These are phyloP conservation scores for Cytospora schulzeri DNA, from an alignment of 2,329 filamentous ascomycete species.

Conservation along the genomic window DNA sequence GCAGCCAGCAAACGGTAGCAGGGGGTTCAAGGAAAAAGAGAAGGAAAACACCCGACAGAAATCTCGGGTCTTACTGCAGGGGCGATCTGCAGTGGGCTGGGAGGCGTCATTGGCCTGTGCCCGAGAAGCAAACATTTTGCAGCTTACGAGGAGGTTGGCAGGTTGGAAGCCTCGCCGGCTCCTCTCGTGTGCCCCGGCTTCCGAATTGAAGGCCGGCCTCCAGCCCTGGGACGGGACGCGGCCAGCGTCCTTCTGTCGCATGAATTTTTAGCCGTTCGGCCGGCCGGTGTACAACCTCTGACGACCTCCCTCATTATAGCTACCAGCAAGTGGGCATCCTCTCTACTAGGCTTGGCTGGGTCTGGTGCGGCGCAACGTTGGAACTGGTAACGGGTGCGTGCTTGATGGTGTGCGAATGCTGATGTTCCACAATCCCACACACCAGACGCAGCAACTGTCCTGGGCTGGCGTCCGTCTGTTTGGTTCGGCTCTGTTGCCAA, in stretches of 20 bases:
- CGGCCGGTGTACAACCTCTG: background rate
- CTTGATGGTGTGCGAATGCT: background rate
- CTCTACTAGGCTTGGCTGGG: no score
- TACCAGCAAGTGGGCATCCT: background rate
- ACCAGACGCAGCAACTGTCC: background rate
- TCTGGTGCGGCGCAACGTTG: background rate
- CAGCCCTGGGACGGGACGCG: background rate
- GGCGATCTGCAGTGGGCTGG: background rate
- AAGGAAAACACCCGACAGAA: background rate
- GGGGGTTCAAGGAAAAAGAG: no score
- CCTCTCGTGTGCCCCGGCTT: background rate
- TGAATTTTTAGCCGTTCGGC: background rate
- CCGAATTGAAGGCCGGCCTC: background rate
- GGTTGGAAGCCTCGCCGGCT: background rate
- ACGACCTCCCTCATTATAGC: background rate
- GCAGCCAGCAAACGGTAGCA: background rate
- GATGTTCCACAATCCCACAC: background rate
- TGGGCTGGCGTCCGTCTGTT: slow-evolving; percentile 7
- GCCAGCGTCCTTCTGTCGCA: background rate
- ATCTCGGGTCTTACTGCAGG: background rate
- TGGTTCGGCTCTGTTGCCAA: slow-evolving; percentile 17
- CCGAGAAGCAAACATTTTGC: background rate
- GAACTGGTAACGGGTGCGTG: background rate
- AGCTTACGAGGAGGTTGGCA: background rate
- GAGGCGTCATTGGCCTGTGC: background rate